Evolutionary conservation across 2,329 filamentous ascomycete species (phyloP).

Genomic region (Ilyonectria robusta): DNA sequence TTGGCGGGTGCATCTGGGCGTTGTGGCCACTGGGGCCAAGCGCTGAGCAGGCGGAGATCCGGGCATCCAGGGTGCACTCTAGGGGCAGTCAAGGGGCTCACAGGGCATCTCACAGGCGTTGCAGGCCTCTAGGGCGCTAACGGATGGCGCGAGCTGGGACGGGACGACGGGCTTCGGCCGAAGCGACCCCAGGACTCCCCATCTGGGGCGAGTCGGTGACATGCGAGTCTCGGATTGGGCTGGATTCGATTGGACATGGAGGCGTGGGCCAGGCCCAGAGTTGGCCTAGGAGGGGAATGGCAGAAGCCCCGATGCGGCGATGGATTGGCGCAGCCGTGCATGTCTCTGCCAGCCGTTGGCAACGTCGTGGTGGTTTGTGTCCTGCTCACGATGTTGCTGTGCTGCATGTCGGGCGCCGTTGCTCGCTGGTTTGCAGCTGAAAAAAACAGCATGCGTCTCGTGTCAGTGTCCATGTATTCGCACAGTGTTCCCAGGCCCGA

Average conservation of each 20-base stretch:
- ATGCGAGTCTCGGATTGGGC: not conserved
- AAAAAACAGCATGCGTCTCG: slow-evolving; percentile 2
- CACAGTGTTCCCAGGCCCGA: slow-evolving; percentile 41
- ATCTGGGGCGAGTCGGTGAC: slow-evolving; percentile 2
- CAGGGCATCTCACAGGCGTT: slow-evolving; percentile 32
- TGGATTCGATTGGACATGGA: not conserved
- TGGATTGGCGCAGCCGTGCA: not conserved
- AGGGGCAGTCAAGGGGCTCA: slow-evolving; percentile 26
- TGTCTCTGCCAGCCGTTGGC: not conserved
- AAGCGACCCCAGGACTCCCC: slow-evolving; percentile 30
- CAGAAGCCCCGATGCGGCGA: not conserved
- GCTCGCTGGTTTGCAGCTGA: not conserved
- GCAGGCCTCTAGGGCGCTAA: slow-evolving; percentile 29
- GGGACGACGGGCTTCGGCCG: slow-evolving; percentile 36
- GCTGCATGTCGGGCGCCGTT: not conserved
- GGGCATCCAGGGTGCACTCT: not conserved
- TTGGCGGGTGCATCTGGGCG: not conserved
- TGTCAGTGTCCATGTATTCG: slow-evolving; percentile 30
- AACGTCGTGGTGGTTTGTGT: not conserved
- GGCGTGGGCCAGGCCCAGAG: not conserved
- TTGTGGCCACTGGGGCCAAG: not conserved
- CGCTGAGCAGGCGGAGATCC: slow-evolving; percentile 8
- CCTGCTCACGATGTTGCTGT: not conserved
- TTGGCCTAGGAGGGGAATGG: not conserved
- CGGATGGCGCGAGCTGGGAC: slow-evolving; percentile 39